These are phyloP conservation scores for Aeschynomene evenia DNA, from an alignment of 306 rosid genomes.

Conservation along the genomic window DNA sequence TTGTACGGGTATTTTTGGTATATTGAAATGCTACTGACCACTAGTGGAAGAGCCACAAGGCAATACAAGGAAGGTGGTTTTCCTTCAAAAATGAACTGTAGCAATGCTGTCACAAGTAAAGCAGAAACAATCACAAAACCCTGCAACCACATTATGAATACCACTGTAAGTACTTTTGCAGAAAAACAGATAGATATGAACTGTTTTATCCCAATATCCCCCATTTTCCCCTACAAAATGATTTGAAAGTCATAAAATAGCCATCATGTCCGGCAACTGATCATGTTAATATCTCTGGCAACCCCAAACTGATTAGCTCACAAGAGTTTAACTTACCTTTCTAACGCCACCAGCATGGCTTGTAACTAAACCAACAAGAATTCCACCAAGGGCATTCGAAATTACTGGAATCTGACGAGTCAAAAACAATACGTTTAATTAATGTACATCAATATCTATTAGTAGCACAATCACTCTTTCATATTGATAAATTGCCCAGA, in stretches of 20 bases:
- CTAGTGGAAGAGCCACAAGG: slow-evolving; percentile 85
- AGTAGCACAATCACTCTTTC: not conserved
- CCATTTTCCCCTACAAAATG: slow-evolving; percentile 8
- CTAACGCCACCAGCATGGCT: slow-evolving; percentile 93
- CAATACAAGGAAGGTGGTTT: slow-evolving; percentile 84
- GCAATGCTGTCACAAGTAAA: slow-evolving; percentile 82
- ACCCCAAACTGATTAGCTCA: slow-evolving; percentile 10
- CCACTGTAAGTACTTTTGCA: not conserved
- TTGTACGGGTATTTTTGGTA: slow-evolving; percentile 87
- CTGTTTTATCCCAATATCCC: not conserved
- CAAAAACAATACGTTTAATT: slow-evolving; percentile 2
- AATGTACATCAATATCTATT: slow-evolving; percentile 19
- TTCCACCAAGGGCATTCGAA: slow-evolving; percentile 88
- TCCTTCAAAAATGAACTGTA: slow-evolving; percentile 95
- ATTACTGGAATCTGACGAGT: slow-evolving; percentile 79
- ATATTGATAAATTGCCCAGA: slow-evolving; percentile 12
- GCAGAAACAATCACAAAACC: slow-evolving; percentile 98
- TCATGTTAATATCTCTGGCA: slow-evolving; percentile 1
- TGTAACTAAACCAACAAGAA: slow-evolving; percentile 91
- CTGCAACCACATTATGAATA: slow-evolving; percentile 53
- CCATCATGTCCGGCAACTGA: not conserved
- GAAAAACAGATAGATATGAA: slow-evolving; percentile 3
- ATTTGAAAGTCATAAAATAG: slow-evolving; percentile 4
- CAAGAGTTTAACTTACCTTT: slow-evolving; percentile 62
- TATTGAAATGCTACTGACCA: slow-evolving; percentile 74